Conservation (phyloP, 2,329 filamentous ascomycete genomes). For the Exophiala sp. region DNA sequence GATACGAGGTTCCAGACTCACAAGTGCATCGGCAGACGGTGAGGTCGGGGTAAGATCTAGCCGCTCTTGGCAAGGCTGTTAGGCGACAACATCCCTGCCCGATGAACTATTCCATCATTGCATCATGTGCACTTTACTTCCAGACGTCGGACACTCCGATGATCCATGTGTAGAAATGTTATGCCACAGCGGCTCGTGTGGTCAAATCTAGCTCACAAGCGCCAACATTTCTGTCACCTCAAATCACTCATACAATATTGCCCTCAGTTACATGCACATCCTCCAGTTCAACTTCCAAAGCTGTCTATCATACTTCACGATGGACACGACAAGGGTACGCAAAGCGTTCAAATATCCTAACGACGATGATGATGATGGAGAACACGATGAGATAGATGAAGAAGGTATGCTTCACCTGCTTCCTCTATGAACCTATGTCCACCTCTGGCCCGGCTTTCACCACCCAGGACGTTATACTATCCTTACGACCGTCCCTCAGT, state of each 20-base stretch:
- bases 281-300: background rate
- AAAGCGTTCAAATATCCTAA: constrained; percentile 29
- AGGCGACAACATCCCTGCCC: too few species aligned
- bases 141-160: too few species aligned
- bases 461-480: background rate
- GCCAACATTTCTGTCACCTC: background rate
- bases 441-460: background rate
- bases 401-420: constrained; percentile 16
- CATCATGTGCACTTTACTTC: too few species aligned
- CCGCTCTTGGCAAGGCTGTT: too few species aligned
- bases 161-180: too few species aligned
- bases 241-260: background rate
- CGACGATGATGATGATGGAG: constrained; percentile 18
- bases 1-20: too few species aligned
- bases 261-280: background rate
- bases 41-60: too few species aligned
- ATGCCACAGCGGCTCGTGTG: too few species aligned
- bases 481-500: too few species aligned
- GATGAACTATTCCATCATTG: too few species aligned
- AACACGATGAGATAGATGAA: constrained; percentile 27
- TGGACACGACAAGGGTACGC: constrained; percentile 23
- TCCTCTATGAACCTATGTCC: background rate
- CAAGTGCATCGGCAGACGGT: too few species aligned
- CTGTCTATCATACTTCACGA: background rate
- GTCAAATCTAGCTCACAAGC: too few species aligned